Percentiles rank a stretch among this genome's conserved stretches.
These are phyloP conservation scores for Dactylellina cionopaga DNA, from an alignment of 2,329 filamentous ascomycete species.

Conservation along the genomic window DNA sequence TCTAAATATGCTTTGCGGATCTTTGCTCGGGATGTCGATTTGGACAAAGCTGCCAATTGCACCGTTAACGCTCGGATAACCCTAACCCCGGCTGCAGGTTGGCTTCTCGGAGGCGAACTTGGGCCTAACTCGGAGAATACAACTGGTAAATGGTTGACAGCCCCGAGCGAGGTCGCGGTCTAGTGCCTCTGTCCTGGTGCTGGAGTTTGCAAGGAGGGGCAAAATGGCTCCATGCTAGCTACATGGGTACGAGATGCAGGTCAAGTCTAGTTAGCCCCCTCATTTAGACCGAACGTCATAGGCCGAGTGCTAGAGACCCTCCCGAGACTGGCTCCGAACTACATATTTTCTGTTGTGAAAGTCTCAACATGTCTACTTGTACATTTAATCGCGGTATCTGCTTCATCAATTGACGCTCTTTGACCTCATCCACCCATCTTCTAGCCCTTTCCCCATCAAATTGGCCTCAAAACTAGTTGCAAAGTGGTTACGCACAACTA, in stretches of 20 bases:
- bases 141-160: no score
- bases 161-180: no score
- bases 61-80: slow-evolving; percentile 1
- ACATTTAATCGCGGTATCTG: not conserved
- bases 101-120: slow-evolving; percentile 15
- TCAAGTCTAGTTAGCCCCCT: slow-evolving; percentile 17
- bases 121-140: not conserved
- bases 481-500: no score
- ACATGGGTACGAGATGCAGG: slow-evolving; percentile 24
- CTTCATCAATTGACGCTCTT: not conserved
- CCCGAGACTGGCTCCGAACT: slow-evolving; percentile 47
- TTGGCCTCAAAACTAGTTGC: no score
- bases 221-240: slow-evolving; percentile 10
- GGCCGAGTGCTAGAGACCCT: not conserved
- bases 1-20: slow-evolving; percentile 16
- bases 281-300: slow-evolving; percentile 44
- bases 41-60: slow-evolving; percentile 16
- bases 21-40: slow-evolving; percentile 26
- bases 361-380: not conserved
- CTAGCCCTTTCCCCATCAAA: not conserved
- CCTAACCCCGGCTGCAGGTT: slow-evolving; percentile 15
- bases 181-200: no score
- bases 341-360: not conserved
- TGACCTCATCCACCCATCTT: not conserved
- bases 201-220: no score